Evolutionary conservation across 139 green algal species (phyloP), one percentile per base, ranked within the genome.

Genomic region (Haematococcus lacustris): DNA sequence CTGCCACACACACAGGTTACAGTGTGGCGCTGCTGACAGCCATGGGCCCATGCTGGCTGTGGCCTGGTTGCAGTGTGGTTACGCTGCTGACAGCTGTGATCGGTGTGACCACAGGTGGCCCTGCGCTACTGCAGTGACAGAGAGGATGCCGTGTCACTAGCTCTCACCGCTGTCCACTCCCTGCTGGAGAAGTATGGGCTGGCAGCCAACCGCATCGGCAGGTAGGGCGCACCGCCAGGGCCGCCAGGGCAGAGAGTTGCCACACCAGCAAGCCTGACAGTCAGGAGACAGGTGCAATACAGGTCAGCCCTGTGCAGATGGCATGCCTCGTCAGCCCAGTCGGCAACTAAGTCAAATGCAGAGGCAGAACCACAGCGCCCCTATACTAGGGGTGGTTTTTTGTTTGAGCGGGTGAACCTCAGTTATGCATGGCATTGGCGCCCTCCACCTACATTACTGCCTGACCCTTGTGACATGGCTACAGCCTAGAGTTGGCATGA

Each of bases 101-200:
- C 53, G 51, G 17, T 59, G 57, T 13, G 39, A 17, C 2, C 71
- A 71, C 81, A 92, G 87, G 76, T 83, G 37, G 66, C 50, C 2
- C 79, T 96, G 74, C 70, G 81, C 0, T 95, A 95, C 66, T 85
- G 73, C 60, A 78, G 65, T 26, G 91, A 96, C 66, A 51, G 81
- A 1, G 91, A 97, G 74, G 91, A 97, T 51, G 77, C 82, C 0
- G 84, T 91, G 21, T 94, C 87, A 25, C 87, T 96, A 77, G 85
- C 79, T 41, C 74, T 95, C 41, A 94, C 87, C 17, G 90, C 70
- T 1, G 73, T 90, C 30, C 68, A 84, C 33, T 38, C 23, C 4
- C 77, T 97, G 66, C 39, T 97, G 75, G 75, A 88, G 0, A 75
- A 80, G 65, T 84, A 87, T 53, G 59, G 64, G 3, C 26, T 73